Evolutionary conservation across 768 basidiomycete species (phyloP), one percentile per base, ranked within the genome.

Genomic region (Rubroboletus pulcherrimus): DNA sequence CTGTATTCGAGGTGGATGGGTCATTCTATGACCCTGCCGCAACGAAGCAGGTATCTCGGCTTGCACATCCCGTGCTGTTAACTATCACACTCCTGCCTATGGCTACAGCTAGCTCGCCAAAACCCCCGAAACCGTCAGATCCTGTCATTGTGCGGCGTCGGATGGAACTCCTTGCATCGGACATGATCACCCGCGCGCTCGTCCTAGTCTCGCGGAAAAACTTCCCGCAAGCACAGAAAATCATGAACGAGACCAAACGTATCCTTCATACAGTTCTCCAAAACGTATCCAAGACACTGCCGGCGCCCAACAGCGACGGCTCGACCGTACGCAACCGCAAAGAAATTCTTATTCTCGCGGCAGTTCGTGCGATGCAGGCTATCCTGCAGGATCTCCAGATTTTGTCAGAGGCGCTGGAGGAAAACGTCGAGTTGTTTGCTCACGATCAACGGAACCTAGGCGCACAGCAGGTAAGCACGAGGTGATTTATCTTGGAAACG

Each of bases 181-280:
- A 98, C 72, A 98, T 98, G 93, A 93, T 98, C 68, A 94, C 94
- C 2, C 86, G 97, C 11, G 88, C 89, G 17, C 80, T 99, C 31
- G 89, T 98, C 31, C 81, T 98, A 43, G 94, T 97, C 50, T 91
- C 92, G 39, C 78, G 94, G 63, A 84, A 93, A 69, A 97, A 98
- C 69, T 91, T 86, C 73, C 78, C 85, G 0, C 93, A 95, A 61
- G 97, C 96, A 2, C 87, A 89, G 66, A 89, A 91, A 65, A 89
- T 98, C 54, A 81, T 97, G 74, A 82, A 81, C 41, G 92, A 94
- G 78, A 94, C 97, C 54, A 91, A 89, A 72, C 80, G 93, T 45
- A 98, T 98, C 64, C 75, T 98, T 70, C 86, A 93, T 63, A 95
- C 93, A 0, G 92, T 97, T 43, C 77, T 93, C 53, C 89, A 92